These are phyloP conservation scores for Penicillium chermesinum DNA, from an alignment of 495 filamentous ascomycete species.

Conservation along the genomic window DNA sequence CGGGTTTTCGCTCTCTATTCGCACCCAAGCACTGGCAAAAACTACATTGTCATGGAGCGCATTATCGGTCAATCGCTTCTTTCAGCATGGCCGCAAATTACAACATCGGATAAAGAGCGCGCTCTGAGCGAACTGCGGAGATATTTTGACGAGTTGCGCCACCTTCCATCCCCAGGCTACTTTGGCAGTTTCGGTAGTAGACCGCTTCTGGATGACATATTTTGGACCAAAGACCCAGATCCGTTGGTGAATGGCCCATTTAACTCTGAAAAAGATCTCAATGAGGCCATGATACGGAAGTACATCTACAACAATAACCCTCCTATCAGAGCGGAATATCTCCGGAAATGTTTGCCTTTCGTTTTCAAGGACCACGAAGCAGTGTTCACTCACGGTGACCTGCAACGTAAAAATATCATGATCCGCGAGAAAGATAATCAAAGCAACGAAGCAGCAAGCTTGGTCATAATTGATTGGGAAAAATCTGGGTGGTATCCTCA, in stretches of 20 bases:
- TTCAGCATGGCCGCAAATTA: constrained; percentile 23
- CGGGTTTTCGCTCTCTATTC: constrained; percentile 26
- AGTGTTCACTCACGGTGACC: constrained; percentile 25
- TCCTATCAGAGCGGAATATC: constrained; percentile 24
- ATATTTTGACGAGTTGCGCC: constrained; percentile 18
- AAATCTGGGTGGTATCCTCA: constrained; percentile 25
- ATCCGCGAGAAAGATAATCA: constrained; percentile 20
- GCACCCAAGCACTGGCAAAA: constrained; percentile 16
- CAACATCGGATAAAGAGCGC: constrained; percentile 20
- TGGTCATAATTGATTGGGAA: constrained; percentile 25
- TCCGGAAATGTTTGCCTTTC: constrained; percentile 15
- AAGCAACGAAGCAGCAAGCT: constrained; percentile 22
- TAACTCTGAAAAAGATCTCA: constrained; percentile 19
- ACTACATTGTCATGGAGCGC: constrained; percentile 25
- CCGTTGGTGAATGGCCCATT: constrained; percentile 17
- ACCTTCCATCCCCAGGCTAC: constrained; percentile 20
- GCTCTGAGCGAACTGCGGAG: constrained; percentile 16
- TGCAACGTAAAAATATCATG: constrained; percentile 30
- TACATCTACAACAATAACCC: no score
- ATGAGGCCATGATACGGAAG: constrained; percentile 8
- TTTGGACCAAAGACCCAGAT: constrained; percentile 20
- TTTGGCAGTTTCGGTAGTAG: constrained; percentile 20
- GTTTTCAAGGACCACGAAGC: constrained; percentile 23
- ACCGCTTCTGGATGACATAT: constrained; percentile 19
- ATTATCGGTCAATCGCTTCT: constrained; percentile 18